A percentile compares a stretch with the other conserved stretches of the same genome.
Conservation (phyloP, 768 basidiomycete genomes). For the Boletus speciosus region DNA sequence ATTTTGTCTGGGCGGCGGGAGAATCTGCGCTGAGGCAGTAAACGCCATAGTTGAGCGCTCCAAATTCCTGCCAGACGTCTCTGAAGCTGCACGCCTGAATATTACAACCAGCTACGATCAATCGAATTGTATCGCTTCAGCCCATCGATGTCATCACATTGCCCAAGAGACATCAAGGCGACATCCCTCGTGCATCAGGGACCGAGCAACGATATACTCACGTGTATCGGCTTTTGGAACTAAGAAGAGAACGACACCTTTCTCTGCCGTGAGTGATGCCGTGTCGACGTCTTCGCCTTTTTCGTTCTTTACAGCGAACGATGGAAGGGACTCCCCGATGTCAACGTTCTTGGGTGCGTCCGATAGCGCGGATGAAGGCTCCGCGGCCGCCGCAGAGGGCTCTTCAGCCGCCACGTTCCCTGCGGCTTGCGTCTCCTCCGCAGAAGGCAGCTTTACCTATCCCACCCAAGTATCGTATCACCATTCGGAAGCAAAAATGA, state of each 20-base stretch:
- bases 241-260: conserved; percentile 78
- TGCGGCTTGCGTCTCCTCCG: conserved; percentile 1
- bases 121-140: conserved; percentile 3
- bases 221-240: conserved; percentile 86
- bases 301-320: conserved; percentile 78
- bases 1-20: conserved; percentile 70
- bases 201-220: conserved; percentile 35
- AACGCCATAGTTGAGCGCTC: conserved; percentile 58
- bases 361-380: neutral
- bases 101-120: conserved; percentile 74
- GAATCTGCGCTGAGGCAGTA: conserved; percentile 84
- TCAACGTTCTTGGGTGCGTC: conserved; percentile 40
- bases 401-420: conserved; percentile 2
- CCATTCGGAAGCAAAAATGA: neutral
- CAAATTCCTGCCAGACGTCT: conserved; percentile 77
- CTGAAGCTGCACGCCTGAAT: conserved; percentile 91
- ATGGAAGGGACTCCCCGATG: conserved; percentile 73
- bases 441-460: conserved; percentile 20
- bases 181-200: too few species aligned
- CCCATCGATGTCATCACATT: neutral
- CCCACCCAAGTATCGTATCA: neutral
- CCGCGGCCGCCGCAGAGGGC: neutral
- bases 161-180: neutral
- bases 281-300: conserved; percentile 76
- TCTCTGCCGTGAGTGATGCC: conserved; percentile 56